Conservation (phyloP, 208 protist species). For the Leptomonas seymouri region DNA sequence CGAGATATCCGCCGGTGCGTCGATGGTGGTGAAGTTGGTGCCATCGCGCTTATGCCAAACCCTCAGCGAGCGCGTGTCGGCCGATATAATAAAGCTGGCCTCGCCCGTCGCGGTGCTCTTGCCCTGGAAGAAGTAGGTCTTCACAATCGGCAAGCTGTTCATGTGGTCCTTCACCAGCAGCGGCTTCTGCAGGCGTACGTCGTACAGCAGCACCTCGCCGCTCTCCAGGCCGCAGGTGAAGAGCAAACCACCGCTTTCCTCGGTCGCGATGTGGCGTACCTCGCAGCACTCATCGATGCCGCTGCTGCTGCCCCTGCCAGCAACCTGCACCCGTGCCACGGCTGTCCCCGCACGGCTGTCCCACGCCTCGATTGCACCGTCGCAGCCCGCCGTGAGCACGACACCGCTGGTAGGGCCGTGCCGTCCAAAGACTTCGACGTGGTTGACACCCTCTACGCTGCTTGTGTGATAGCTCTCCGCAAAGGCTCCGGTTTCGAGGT, state of each 20-base stretch:
- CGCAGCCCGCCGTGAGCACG: constrained; percentile 62
- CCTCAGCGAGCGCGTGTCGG: constrained; percentile 93
- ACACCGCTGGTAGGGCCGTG: constrained; percentile 64
- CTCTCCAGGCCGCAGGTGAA: constrained; percentile 80
- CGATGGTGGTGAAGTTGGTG: constrained; percentile 87
- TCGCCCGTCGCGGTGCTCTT: constrained; percentile 77
- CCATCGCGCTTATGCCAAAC: constrained; percentile 94
- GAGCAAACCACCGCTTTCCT: constrained; percentile 74
- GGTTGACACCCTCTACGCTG: constrained; percentile 56
- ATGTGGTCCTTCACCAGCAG: constrained; percentile 96
- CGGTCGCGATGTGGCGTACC: constrained; percentile 68
- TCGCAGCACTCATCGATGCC: constrained; percentile 44
- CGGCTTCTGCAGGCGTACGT: constrained; percentile 84
- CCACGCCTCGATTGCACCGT: constrained; percentile 85
- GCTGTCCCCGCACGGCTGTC: constrained; percentile 60
- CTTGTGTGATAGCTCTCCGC: constrained; percentile 82
- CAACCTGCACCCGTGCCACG: constrained; percentile 60
- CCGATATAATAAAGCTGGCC: constrained; percentile 72
- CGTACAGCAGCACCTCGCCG: constrained; percentile 88
- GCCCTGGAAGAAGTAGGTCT: constrained; percentile 92
- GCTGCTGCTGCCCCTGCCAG: constrained; percentile 36
- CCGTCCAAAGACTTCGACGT: constrained; percentile 68
- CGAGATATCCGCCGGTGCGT: constrained; percentile 80
- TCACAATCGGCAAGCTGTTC: constrained; percentile 94
- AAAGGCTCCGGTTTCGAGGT: constrained; percentile 84